phyloP scores from a whole-genome alignment of 2,329 filamentous ascomycete genomes.

The Apiospora saccharicola region DNA sequence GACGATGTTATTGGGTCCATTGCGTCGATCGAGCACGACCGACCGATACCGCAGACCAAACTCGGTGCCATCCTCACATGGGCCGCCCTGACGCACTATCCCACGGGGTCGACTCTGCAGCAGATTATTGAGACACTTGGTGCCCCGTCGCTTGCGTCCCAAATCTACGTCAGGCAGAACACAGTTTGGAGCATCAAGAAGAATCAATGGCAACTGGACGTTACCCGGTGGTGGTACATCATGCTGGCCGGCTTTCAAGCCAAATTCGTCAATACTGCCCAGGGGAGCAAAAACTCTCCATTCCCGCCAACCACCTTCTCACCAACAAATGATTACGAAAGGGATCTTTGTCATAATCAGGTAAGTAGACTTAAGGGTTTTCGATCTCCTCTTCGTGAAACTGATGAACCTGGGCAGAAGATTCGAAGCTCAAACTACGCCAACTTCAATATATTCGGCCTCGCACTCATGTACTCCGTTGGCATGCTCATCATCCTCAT shows the following conservation, averaged over 20 bases:
- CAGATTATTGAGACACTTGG: not conserved
- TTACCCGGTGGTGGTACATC: not conserved
- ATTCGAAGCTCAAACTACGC: not conserved
- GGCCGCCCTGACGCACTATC: not conserved
- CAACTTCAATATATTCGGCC: not conserved
- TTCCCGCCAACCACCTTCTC: not conserved
- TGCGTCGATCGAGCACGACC: too few relatives aligned
- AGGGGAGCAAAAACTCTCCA: not conserved
- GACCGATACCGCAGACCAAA: not conserved
- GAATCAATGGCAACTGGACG: slow-evolving; percentile 20
- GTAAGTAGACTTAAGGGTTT: not conserved
- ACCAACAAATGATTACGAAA: slow-evolving; percentile 2
- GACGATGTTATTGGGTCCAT: not conserved
- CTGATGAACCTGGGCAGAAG: not conserved
- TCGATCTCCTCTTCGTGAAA: too few relatives aligned
- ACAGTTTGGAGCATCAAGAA: not conserved
- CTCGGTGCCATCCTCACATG: not conserved
- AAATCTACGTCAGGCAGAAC: not conserved
- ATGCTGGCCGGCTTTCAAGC: not conserved
- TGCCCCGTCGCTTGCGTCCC: not conserved
- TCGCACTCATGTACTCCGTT: not conserved
- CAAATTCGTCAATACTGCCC: not conserved
- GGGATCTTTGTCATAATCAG: slow-evolving; percentile 21
- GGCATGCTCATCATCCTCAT: not conserved
- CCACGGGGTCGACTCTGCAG: too few relatives aligned